phyloP scores from a whole-genome alignment of 129 eudicot genomes.

The Solidago caesia region DNA sequence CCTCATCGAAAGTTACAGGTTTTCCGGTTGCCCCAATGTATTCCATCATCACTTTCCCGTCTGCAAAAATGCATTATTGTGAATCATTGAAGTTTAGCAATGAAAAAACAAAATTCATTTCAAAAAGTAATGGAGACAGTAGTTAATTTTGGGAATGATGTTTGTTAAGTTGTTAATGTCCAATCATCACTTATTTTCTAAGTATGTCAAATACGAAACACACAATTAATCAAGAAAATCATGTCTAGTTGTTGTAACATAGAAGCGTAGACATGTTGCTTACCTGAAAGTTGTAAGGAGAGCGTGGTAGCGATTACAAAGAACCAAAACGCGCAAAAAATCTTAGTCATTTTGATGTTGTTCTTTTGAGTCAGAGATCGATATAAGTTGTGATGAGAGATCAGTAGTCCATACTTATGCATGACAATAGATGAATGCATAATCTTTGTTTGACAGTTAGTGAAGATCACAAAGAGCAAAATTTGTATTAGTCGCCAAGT shows the following conservation, averaged over 20 bases:
- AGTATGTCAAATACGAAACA: neutral
- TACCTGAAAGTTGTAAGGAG: slow-evolving; percentile 24
- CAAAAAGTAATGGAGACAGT: neutral
- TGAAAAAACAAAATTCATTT: neutral
- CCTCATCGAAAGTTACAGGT: slow-evolving; percentile 41
- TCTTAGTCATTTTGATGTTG: neutral
- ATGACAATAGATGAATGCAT: neutral
- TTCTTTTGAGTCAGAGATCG: neutral
- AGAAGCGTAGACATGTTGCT: neutral
- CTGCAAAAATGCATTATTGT: slow-evolving; percentile 19
- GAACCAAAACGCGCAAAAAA: slow-evolving; percentile 16
- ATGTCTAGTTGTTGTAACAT: neutral
- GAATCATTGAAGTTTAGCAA: neutral
- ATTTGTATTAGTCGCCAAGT: neutral
- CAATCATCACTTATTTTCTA: too few relatives aligned
- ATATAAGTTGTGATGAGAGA: neutral
- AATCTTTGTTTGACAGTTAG: slow-evolving; percentile 25
- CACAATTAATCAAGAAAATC: neutral
- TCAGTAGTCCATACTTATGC: slow-evolving; percentile 1
- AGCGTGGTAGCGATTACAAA: slow-evolving; percentile 5
- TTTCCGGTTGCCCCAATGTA: slow-evolving; percentile 81
- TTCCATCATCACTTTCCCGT: slow-evolving; percentile 78
- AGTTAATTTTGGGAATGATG: neutral
- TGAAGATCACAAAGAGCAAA: slow-evolving; percentile 23
- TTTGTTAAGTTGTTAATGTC: neutral